Evolutionary conservation across 257 asterid genomes (phyloP), one percentile per base, ranked within the genome.

Genomic region (Lantana camara): DNA sequence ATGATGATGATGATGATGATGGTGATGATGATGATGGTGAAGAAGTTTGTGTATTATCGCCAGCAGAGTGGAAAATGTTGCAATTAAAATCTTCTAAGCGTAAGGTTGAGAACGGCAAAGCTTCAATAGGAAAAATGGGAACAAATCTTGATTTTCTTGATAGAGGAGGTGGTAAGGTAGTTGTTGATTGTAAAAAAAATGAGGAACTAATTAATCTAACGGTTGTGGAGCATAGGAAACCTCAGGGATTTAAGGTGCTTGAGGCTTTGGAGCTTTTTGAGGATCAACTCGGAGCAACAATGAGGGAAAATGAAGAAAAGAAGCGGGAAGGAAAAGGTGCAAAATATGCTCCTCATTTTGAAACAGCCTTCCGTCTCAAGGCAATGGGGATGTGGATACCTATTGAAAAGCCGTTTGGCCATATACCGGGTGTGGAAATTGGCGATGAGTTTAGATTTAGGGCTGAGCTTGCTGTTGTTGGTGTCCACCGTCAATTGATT

Each of bases 381-480:
- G 56, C 24, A 8, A 66, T 51, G 34, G 73, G 79, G 3, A 53
- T 48, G 67, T 15, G n/a, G 4, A 19, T 66, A 3, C 10, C 17
- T 8, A 45, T 53, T 1, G 66, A 72, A 38, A 57, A 63, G 71
- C 66, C 70, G 1, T 59, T 85, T 61, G 96, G 96, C 42, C 77
- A 79, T 61, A 59, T 85, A 32, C 87, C 91, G 0, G 97, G 97
- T 1, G 61, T 92, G 54, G 86, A 78, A 69, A 75, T 92, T 16
- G 96, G 97, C 5, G 95, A 89, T 30, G 74, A 74, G 66, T 92
- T 86, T 27, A 83, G 71, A 44, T 87, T 73, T 47, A 89, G 95
- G 77, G 77, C 73, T 0, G 90, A 89, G 58, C 95, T 89, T 53
- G 78, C 69, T 0, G 42, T 86, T 60, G 73, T 83, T 65, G 97